Conservation (phyloP, 805 yeast genomes). For the Debaryomyces tyrocola region DNA sequence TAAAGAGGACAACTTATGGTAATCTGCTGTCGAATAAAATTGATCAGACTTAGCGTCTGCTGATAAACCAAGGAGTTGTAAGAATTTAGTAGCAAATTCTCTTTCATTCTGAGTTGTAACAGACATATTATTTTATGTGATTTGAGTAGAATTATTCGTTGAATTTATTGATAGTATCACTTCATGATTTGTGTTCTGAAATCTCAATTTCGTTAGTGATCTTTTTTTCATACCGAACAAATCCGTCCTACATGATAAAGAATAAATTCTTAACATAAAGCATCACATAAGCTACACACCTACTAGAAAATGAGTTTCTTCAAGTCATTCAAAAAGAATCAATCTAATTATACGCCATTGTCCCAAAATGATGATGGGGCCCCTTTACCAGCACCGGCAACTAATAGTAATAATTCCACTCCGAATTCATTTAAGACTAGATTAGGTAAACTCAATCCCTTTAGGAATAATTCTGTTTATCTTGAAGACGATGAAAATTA, state of each 20-base stretch:
- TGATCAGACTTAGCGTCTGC: slow-evolving; percentile 31
- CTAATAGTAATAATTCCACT: slow-evolving; percentile 17
- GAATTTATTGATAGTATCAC: no score
- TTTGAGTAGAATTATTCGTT: neutral
- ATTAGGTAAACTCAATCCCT: slow-evolving; percentile 40
- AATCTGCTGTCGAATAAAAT: slow-evolving; percentile 34
- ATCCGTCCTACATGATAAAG: neutral
- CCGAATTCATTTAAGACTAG: slow-evolving; percentile 25
- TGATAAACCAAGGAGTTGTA: slow-evolving; percentile 48
- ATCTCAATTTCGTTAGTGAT: neutral
- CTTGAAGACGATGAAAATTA: slow-evolving; percentile 43
- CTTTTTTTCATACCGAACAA: neutral
- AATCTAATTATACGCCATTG: slow-evolving; percentile 27
- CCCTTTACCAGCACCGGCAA: slow-evolving; percentile 40
- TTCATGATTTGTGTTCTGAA: neutral
- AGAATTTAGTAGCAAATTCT: slow-evolving; percentile 50
- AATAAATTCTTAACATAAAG: neutral
- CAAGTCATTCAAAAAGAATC: slow-evolving; percentile 25
- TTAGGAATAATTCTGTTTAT: slow-evolving; percentile 34
- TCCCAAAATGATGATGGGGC: slow-evolving; percentile 33
- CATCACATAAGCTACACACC: no score
- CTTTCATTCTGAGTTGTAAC: slow-evolving; percentile 25
- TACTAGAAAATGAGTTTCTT: slow-evolving; percentile 35
- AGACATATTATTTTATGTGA: slow-evolving; percentile 4
- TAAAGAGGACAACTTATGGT: slow-evolving; percentile 27